Evolutionary conservation across 202 grass and related monocot genomes (phyloP), one percentile per base, ranked within the genome.

Genomic region (Miscanthus sacchariflorus): DNA sequence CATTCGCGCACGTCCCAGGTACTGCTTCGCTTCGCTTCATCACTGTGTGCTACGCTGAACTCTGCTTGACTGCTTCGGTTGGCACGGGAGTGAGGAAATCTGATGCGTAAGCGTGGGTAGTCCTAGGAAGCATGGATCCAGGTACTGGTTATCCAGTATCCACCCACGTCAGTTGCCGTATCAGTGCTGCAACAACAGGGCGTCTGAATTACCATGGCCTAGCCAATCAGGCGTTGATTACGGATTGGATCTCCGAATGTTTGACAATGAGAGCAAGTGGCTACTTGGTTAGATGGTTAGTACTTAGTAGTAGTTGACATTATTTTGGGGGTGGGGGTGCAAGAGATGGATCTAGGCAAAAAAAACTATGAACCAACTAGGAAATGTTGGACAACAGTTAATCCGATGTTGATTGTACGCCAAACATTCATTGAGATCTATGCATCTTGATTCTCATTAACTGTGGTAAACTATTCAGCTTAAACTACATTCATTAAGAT

Each of bases 1-100:
- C 35, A 7, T 93, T 92, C 87, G 78, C 81, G 39, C 82, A 92
- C 74, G 92, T 56, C 68, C 87, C 83, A 79, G 90, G 90, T 92
- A 85, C 2, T 1, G 6, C 30, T 56, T 27, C n/a, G 39, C 36
- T 25, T 68, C 40, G 4, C 27, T 19, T 79, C 30, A 6, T 30
- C 7, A 7, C 17, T 19, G 54, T 42, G 3, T 15, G 3, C 13
- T 44, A 3, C 18, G 1, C 74, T 43, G 9, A 24, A 12, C 59
- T 64, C 59, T 25, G 9, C 58, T 63, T 11, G 58, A n/a, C 79
- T 82, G 77, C 84, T 10, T 78, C 10, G 46, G 5, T 46, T 39
- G 36, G 56, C 75, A 49, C 10, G 14, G 11, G 24, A 33, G 56
- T 36, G 71, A 74, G 43, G 12, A 49, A 75, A 75, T 75, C 27